Percentiles rank a stretch among this genome's conserved stretches.
These are phyloP conservation scores for Lipomyces lipofer DNA, from an alignment of 805 yeast genomes.

Conservation along the genomic window DNA sequence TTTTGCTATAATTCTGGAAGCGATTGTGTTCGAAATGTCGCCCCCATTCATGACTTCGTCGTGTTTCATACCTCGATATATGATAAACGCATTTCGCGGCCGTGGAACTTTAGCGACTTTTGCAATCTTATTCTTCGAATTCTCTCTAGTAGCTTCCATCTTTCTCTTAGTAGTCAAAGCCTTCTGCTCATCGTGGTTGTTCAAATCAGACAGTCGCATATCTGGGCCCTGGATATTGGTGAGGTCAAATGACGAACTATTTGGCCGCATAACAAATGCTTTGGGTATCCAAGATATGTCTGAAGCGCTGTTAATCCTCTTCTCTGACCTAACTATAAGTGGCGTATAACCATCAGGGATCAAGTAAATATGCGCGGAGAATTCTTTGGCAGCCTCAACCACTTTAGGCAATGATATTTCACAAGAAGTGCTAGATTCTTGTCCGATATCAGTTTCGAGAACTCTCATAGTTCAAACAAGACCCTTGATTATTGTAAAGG, in stretches of 20 bases:
- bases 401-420: not conserved
- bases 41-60: constrained; percentile 16
- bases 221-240: not conserved
- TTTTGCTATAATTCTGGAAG: constrained; percentile 22
- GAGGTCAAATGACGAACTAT: not conserved
- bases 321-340: not conserved
- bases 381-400: not conserved
- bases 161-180: not conserved
- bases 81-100: constrained; percentile 23
- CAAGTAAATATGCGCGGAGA: constrained; percentile 7
- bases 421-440: too few species aligned
- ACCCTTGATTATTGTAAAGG: too few species aligned
- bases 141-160: not conserved
- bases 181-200: not conserved
- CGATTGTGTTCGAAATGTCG: constrained; percentile 17
- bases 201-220: not conserved
- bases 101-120: constrained; percentile 16
- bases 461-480: too few species aligned
- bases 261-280: not conserved
- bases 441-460: too few species aligned
- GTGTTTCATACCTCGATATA: constrained; percentile 19
- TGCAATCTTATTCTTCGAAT: not conserved
- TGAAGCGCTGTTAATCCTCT: not conserved
- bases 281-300: not conserved
- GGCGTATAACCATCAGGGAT: constrained; percentile 13